Evolutionary conservation across 192 early-diverging fungal genomes (phyloP).

Genomic region (Globomyces pollinis-pini): DNA sequence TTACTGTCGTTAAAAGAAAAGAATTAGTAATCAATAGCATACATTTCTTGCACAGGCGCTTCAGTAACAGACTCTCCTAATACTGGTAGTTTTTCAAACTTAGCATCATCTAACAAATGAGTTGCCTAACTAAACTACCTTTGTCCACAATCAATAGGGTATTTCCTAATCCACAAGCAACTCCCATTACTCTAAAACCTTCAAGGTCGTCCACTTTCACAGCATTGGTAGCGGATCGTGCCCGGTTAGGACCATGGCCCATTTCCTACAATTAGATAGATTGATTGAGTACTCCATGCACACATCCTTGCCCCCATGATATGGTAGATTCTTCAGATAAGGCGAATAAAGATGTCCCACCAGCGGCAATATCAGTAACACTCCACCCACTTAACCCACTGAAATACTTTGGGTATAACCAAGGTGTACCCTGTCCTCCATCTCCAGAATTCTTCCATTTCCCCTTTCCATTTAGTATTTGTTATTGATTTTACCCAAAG

Average conservation of each 20-base stretch:
- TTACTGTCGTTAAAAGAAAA: too few species aligned
- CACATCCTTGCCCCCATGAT: not conserved
- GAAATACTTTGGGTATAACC: slow-evolving; percentile 3
- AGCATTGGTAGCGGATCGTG: not conserved
- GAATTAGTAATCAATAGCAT: too few species aligned
- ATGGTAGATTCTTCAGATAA: not conserved
- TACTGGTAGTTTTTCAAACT: too few species aligned
- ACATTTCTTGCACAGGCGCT: not conserved
- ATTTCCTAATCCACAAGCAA: not conserved
- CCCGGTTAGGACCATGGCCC: not conserved
- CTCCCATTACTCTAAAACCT: not conserved
- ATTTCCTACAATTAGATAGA: not conserved
- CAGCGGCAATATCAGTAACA: not conserved
- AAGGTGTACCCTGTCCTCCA: not conserved
- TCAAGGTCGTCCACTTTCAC: not conserved
- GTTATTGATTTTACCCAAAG: too few species aligned
- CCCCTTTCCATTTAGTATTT: not conserved
- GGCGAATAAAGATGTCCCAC: not conserved
- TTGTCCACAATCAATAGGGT: slow-evolving; percentile 3
- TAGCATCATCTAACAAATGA: too few species aligned
- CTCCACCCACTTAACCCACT: not conserved
- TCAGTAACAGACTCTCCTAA: not conserved
- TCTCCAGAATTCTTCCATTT: slow-evolving; percentile 2
- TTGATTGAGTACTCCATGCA: not conserved
- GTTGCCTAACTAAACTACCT: too few species aligned